Conservation (phyloP, 352 stramenopile species). For the Phytophthora citricola region DNA sequence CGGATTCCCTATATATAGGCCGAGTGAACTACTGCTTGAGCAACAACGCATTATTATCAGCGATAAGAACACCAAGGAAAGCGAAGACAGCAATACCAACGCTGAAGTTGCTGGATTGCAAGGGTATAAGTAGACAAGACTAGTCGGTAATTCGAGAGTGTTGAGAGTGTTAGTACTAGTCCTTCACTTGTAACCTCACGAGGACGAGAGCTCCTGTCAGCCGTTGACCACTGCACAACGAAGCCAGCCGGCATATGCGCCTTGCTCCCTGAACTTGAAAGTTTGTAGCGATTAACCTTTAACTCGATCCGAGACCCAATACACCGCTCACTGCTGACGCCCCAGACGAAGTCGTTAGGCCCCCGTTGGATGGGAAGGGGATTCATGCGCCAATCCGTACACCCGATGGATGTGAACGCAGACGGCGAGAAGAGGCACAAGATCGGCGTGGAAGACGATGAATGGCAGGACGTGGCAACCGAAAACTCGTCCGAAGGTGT, state of each 20-base stretch:
- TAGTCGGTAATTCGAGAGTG: constrained; percentile 6
- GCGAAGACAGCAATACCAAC: constrained; percentile 6
- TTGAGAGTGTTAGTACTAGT: constrained; percentile 9
- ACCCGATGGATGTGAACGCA: constrained; percentile 57
- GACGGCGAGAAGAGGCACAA: constrained; percentile 23
- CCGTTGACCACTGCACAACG: background rate
- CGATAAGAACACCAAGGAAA: constrained; percentile 37
- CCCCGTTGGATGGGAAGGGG: constrained; percentile 51
- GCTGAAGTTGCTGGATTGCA: background rate
- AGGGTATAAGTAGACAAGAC: constrained; percentile 9
- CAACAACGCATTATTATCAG: constrained; percentile 15
- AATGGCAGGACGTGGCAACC: constrained; percentile 37
- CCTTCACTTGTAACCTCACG: constrained; percentile 1
- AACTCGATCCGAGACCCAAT: constrained; percentile 8
- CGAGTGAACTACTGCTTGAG: background rate
- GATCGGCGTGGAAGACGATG: constrained; percentile 28
- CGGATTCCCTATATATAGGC: constrained; percentile 25
- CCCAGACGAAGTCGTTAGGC: constrained; percentile 15
- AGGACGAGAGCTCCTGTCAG: constrained; percentile 20
- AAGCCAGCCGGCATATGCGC: constrained; percentile 28
- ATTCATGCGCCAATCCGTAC: constrained; percentile 71
- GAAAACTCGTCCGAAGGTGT: constrained; percentile 36
- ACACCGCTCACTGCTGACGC: constrained; percentile 5
- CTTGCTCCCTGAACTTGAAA: constrained; percentile 21
- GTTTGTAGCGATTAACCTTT: constrained; percentile 8